These are phyloP conservation scores for Verticillium longisporum DNA, from an alignment of 2,329 filamentous ascomycete species.

Conservation along the genomic window DNA sequence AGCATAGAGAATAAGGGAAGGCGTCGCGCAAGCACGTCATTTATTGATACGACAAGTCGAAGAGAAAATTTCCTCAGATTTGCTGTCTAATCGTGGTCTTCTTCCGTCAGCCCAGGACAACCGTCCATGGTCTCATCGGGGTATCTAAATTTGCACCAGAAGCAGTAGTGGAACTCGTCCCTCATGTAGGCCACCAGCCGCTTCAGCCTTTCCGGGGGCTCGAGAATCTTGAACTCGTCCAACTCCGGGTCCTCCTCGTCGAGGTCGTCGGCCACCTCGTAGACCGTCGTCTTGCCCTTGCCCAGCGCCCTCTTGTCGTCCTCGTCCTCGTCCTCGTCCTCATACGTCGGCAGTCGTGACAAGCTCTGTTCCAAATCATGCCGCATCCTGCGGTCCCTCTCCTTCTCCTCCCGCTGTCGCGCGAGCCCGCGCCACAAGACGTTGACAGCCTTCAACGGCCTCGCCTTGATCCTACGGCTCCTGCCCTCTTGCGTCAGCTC, in stretches of 20 bases:
- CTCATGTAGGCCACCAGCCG: conserved; percentile 65
- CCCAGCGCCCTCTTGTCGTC: conserved; percentile 67
- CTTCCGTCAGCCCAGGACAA: conserved; percentile 81
- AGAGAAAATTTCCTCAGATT: not conserved
- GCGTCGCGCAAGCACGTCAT: not conserved
- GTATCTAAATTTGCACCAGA: conserved; percentile 91
- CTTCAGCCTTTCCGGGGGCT: conserved; percentile 57
- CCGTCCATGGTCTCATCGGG: conserved; percentile 70
- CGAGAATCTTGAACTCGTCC: conserved; percentile 68
- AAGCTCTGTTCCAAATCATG: conserved; percentile 61
- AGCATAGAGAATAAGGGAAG: not conserved
- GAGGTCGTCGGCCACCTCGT: conserved; percentile 58
- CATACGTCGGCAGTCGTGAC: conserved; percentile 56
- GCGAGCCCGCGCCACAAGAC: conserved; percentile 75
- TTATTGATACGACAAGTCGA: not conserved
- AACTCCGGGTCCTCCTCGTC: conserved; percentile 78
- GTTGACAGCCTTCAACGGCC: conserved; percentile 61
- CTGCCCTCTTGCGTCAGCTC: conserved; percentile 15
- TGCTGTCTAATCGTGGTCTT: conserved; percentile 59
- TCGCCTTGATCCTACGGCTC: conserved; percentile 24
- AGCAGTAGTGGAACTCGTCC: conserved; percentile 73
- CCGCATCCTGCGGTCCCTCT: conserved; percentile 59
- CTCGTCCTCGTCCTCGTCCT: conserved; percentile 59
- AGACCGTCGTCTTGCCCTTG: conserved; percentile 38
- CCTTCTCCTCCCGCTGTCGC: conserved; percentile 60